phyloP scores from a whole-genome alignment of 441 rosid species.

The Pelargonium australe region DNA sequence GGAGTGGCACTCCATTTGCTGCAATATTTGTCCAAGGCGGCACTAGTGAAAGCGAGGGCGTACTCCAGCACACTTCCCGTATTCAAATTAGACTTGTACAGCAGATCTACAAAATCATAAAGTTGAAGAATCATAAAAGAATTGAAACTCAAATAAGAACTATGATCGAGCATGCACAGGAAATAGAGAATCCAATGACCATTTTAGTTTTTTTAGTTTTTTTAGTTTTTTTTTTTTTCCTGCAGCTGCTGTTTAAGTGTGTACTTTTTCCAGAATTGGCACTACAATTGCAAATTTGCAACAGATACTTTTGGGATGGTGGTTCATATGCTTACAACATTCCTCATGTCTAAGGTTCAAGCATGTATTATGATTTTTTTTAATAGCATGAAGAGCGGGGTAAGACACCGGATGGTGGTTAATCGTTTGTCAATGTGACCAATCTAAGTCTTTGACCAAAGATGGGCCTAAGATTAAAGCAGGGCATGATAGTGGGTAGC shows the following conservation, averaged over 20 bases:
- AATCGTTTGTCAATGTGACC: background rate
- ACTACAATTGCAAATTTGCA: background rate
- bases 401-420: background rate
- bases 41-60: constrained; percentile 97
- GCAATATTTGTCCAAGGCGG: constrained; percentile 89
- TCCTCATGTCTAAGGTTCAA: background rate
- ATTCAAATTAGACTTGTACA: constrained; percentile 91
- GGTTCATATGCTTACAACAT: background rate
- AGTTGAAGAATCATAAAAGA: constrained; percentile 17
- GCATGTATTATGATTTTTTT: background rate
- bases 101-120: constrained; percentile 56
- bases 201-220: background rate
- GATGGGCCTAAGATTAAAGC: background rate
- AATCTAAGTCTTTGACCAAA: background rate
- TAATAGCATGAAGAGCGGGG: background rate
- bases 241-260: background rate
- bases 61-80: constrained; percentile 94
- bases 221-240: too few relatives aligned
- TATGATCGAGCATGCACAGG: constrained; percentile 2
- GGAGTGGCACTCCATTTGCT: constrained; percentile 95
- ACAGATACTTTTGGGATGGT: background rate
- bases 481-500: background rate
- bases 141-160: constrained; percentile 8
- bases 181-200: background rate
- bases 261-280: background rate